Percentiles rank a stretch among this genome's conserved stretches.
These are phyloP conservation scores for Penicillium sclerotigenum DNA, from an alignment of 2,329 filamentous ascomycete genomes.

Conservation along the genomic window DNA sequence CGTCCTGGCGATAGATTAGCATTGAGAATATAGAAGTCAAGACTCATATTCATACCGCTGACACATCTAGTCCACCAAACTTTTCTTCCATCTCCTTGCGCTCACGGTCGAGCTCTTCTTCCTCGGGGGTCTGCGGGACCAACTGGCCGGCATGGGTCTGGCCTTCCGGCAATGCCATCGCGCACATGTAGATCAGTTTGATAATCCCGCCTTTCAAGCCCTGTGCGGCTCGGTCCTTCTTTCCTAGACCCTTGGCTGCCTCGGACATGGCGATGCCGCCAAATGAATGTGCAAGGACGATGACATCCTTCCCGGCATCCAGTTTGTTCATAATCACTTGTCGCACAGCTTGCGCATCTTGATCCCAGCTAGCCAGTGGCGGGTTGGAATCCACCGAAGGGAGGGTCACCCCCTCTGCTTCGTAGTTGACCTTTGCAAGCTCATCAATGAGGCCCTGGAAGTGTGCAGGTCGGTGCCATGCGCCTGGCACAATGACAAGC, in stretches of 20 bases:
- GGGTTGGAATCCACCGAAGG: slow-evolving; percentile 27
- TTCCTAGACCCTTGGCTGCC: slow-evolving; percentile 29
- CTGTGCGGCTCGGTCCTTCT: slow-evolving; percentile 18
- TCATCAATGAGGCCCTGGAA: slow-evolving; percentile 22
- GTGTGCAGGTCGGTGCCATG: slow-evolving; percentile 29
- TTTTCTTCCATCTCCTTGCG: slow-evolving; percentile 15
- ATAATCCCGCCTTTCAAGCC: slow-evolving; percentile 18
- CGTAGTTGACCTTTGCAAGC: slow-evolving; percentile 19
- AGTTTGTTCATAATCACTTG: slow-evolving; percentile 20
- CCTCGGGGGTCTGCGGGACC: slow-evolving; percentile 23
- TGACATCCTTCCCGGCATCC: slow-evolving; percentile 29
- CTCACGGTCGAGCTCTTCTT: slow-evolving; percentile 20
- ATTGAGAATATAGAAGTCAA: background rate
- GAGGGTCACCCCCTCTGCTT: slow-evolving; percentile 21
- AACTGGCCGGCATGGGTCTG: slow-evolving; percentile 25
- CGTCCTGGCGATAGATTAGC: slow-evolving; percentile 19
- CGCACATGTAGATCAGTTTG: slow-evolving; percentile 30
- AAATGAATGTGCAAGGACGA: slow-evolving; percentile 34
- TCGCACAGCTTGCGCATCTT: slow-evolving; percentile 28
- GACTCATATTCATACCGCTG: slow-evolving; percentile 11
- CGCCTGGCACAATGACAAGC: slow-evolving; percentile 31
- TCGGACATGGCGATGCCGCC: slow-evolving; percentile 33
- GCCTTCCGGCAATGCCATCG: slow-evolving; percentile 26
- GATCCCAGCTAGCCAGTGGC: slow-evolving; percentile 24
- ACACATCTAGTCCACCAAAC: slow-evolving; percentile 17